Evolutionary conservation across 2,329 filamentous ascomycete species (phyloP).

Genomic region (Volutella citrinella): DNA sequence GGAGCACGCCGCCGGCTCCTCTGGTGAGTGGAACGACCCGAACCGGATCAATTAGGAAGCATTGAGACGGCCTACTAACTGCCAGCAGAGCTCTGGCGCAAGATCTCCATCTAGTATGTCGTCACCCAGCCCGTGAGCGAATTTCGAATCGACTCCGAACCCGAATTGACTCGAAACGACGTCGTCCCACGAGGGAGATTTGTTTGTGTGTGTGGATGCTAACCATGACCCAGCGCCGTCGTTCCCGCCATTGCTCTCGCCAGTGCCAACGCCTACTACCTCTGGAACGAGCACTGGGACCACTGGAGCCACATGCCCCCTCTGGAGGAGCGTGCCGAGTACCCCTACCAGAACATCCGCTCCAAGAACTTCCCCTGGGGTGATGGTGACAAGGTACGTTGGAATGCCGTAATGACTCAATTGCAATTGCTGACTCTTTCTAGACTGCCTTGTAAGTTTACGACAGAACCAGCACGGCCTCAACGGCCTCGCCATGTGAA

Average conservation of each 20-base stretch:
- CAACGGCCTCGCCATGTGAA: neutral
- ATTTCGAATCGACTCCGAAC: conserved; percentile 19
- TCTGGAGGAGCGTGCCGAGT: conserved; percentile 87
- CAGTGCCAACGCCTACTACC: conserved; percentile 77
- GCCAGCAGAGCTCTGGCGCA: conserved; percentile 81
- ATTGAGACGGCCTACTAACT: conserved; percentile 29
- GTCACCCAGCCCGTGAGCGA: conserved; percentile 22
- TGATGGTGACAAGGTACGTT: conserved; percentile 83
- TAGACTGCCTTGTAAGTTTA: conserved; percentile 54
- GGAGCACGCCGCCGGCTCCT: conserved; percentile 81
- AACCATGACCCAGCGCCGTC: conserved; percentile 58
- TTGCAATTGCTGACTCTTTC: too few relatives aligned
- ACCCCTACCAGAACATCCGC: conserved; percentile 97
- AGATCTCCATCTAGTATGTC: conserved; percentile 92
- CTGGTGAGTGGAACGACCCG: conserved; percentile 58
- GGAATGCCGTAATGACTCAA: conserved; percentile 17
- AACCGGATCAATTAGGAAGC: conserved; percentile 16
- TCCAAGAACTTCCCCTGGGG: conserved; percentile 95
- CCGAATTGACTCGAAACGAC: too few relatives aligned
- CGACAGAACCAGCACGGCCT: conserved; percentile 1
- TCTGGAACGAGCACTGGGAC: conserved; percentile 97
- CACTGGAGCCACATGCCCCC: conserved; percentile 85
- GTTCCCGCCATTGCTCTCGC: conserved; percentile 71
- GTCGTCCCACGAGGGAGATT: too few relatives aligned
- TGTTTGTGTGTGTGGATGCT: too few relatives aligned